Conservation (phyloP, 768 basidiomycete species). For the Artomyces pyxidatus region DNA sequence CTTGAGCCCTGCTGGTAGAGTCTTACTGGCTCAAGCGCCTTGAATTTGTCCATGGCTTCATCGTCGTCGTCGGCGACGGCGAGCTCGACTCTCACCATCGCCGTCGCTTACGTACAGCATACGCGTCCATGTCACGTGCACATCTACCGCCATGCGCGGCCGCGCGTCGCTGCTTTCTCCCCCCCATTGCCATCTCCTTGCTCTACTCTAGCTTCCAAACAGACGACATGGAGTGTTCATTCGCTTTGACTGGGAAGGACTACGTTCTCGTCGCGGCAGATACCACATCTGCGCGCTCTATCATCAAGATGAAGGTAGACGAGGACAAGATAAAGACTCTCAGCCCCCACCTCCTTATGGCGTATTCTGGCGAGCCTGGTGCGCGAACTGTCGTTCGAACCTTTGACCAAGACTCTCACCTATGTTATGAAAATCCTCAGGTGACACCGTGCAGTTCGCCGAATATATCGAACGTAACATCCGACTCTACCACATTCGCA, state of each 20-base stretch:
- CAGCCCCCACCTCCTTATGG: slow-evolving; percentile 89
- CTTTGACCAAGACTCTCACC: background rate
- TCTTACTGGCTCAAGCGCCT: slow-evolving; percentile 64
- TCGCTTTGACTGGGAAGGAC: slow-evolving; percentile 86
- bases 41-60: slow-evolving; percentile 72
- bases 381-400: slow-evolving; percentile 16
- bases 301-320: slow-evolving; percentile 96
- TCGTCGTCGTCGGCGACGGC: background rate
- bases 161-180: background rate
- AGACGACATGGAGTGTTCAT: slow-evolving; percentile 96
- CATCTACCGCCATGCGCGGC: no score
- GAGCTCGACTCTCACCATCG: background rate
- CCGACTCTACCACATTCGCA: slow-evolving; percentile 91
- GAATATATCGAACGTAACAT: slow-evolving; percentile 96
- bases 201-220: no score
- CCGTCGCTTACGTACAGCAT: no score
- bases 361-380: slow-evolving; percentile 93
- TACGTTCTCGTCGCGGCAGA: slow-evolving; percentile 92
- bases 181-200: background rate
- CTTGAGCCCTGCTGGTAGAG: slow-evolving; percentile 26
- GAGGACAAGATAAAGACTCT: slow-evolving; percentile 95
- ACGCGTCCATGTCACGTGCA: no score
- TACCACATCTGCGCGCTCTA: slow-evolving; percentile 80
- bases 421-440: slow-evolving; percentile 28
- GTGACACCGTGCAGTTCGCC: slow-evolving; percentile 94